Evolutionary conservation across 768 basidiomycete species (phyloP).

Genomic region (Psilocybe tampanensis): DNA sequence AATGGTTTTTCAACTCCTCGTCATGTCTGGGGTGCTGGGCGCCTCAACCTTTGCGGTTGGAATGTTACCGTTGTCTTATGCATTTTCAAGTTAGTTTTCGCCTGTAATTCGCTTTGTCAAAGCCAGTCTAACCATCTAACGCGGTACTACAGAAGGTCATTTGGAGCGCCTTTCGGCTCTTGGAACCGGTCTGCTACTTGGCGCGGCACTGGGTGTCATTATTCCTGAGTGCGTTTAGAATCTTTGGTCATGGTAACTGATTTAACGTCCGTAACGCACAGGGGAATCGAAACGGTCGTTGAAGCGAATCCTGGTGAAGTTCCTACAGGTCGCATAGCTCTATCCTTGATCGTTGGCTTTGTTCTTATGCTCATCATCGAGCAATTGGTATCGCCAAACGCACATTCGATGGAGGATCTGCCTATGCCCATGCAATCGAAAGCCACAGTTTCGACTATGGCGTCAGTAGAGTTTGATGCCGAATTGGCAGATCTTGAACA

Average conservation of each 20-base stretch:
- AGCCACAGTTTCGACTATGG: constrained; percentile 1
- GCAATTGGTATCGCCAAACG: constrained; percentile 55
- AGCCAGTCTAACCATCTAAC: constrained; percentile 5
- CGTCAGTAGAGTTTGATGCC: constrained; percentile 56
- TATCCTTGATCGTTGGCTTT: constrained; percentile 67
- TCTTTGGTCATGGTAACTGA: not conserved
- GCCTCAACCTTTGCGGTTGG: constrained; percentile 68
- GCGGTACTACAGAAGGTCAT: constrained; percentile 38
- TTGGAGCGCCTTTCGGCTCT: constrained; percentile 51
- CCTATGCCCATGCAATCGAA: constrained; percentile 13
- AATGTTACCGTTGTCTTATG: constrained; percentile 73
- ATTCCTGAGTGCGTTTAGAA: constrained; percentile 77
- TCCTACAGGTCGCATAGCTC: constrained; percentile 57
- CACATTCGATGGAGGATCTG: constrained; percentile 22
- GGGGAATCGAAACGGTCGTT: constrained; percentile 71
- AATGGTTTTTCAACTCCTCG: constrained; percentile 43
- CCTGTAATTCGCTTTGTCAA: constrained; percentile 10
- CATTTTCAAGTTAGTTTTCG: constrained; percentile 62
- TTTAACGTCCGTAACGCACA: constrained; percentile 27
- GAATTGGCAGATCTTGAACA: constrained; percentile 59
- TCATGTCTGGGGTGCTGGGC: constrained; percentile 67
- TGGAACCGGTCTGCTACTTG: constrained; percentile 85
- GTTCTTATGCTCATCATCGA: constrained; percentile 69
- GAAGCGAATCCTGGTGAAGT: constrained; percentile 36
- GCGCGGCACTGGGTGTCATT: constrained; percentile 88